Evolutionary conservation across 768 basidiomycete species (phyloP), one percentile per base, ranked within the genome.

Genomic region (Boletales sp.): DNA sequence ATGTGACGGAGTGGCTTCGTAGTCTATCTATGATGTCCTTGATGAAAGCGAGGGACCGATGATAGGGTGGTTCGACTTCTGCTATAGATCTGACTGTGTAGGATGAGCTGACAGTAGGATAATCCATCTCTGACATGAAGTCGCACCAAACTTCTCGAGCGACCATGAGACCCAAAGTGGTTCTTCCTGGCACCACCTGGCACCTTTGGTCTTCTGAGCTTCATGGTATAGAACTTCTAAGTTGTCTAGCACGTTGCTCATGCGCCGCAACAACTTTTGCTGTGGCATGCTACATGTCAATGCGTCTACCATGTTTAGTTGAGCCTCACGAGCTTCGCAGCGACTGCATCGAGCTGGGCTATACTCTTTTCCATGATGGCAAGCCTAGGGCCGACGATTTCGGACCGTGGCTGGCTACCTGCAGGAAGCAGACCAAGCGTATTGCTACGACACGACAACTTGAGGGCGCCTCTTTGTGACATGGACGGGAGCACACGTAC

Each of bases 131-230:
- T 35, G 11, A 30, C 35, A 37, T 39, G 36, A 31, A 17, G 45
- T 62, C 73, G 37, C 51, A 87, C 90, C 86, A 49, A 92, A 90
- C 66, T 80, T 86, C 57, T 87, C 84, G 24, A 91, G 68, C 0
- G 90, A 73, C 90, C 90, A 92, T 11, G 89, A 90, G 21, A 79
- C 69, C 90, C 90, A 92, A 39, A 92, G 70, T 1, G 87, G 83
- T 52, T 90, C 86, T 54, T 80, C 72, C 12, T 76, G 74, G 2
- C 80, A 83, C 84, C 86, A 90, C 52, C 74, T 70, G 71, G 80
- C 83, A 0, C 90, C 88, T 64, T 87, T 90, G 14, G 70, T 66
- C 63, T 78, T 87, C 59, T 82, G 77, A 3, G 87, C 87, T 38
- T 92, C 90, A 27, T 78, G 69, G 12, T 90, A 67, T 3, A 89